Base-by-base conservation (phyloP, 2,329 filamentous ascomycete genomes). In the Colletotrichum acutatum region DNA sequence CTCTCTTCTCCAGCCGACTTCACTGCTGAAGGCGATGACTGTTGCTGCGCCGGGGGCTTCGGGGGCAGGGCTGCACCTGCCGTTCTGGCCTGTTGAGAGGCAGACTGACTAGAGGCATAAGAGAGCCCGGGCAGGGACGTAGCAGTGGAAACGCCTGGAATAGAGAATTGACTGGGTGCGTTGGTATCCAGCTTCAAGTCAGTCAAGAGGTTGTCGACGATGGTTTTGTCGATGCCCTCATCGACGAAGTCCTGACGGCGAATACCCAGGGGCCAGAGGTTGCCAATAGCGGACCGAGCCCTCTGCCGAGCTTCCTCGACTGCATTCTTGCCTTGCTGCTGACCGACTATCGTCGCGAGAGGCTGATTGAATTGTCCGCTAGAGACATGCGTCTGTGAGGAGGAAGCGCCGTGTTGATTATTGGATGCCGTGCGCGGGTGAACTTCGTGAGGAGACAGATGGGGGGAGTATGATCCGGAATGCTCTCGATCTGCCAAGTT, bases 171-270 rank as follows among this genome's bases (percentile, higher is more conserved):
- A 22, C 37, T 28, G 46, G 79, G 77, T 62, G 75, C 77, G 32
- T 30, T 61, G 70, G 85, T 83, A 37, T 88, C 86, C 4, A 95
- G 85, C 4, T 91, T 91, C 4, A 97, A 83, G 24, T 94, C 91
- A 30, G 87, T 84, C 77, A 95, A 97, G 1, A 97, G 85, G 34
- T 84, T 80, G 68, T 87, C 88, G 46, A 97, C 83, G 12, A 95
- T 79, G 1, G 82, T 81, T 46, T 89, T 86, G 76, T 95, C 89
- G 54, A 96, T 87, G 0, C 94, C 93, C 80, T 96, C 93, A 12
- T 90, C 86, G 14, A 95, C 84, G 69, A 96, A 92, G 72, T 94
- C 89, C 67, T 92, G 87, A 78, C 92, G 97, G 24, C 90, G 90
- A 71, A 97, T 90, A 61, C 94, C 93, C 72, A 94, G 80, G 1